A percentile compares a stretch with the other conserved stretches of the same genome.
Evolutionary conservation across 805 yeast species (phyloP).

Genomic region (Danielia oregonensis): DNA sequence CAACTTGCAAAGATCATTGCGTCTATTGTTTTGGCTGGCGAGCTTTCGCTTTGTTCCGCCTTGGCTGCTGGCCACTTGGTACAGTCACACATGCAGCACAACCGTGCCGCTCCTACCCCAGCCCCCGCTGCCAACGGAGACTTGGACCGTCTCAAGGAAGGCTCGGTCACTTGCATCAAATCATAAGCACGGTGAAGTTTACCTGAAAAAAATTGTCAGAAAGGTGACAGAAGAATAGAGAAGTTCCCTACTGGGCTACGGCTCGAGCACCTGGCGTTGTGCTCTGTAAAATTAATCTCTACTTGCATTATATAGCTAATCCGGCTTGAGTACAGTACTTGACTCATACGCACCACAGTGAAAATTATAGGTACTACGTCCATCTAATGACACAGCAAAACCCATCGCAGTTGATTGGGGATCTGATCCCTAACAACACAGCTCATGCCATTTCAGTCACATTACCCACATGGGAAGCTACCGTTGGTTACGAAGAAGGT

Average conservation of each 20-base stretch:
- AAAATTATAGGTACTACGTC: neutral
- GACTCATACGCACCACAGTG: neutral
- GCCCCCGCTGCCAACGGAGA: conserved; percentile 21
- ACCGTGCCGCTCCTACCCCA: conserved; percentile 50
- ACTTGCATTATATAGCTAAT: too few species aligned
- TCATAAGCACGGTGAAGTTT: too few species aligned
- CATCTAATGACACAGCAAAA: conserved; percentile 8
- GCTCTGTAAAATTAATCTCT: too few species aligned
- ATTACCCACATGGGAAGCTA: conserved; percentile 92
- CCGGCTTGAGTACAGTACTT: neutral
- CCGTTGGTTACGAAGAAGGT: conserved; percentile 90
- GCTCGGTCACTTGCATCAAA: conserved; percentile 71
- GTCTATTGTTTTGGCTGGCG: conserved; percentile 93
- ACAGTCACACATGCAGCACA: conserved; percentile 94
- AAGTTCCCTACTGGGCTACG: too few species aligned
- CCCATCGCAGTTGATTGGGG: conserved; percentile 59
- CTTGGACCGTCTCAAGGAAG: conserved; percentile 54
- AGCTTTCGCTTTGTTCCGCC: conserved; percentile 90
- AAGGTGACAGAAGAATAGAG: too few species aligned
- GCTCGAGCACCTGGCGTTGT: too few species aligned
- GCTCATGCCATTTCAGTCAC: conserved; percentile 94
- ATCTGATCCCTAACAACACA: conserved; percentile 83
- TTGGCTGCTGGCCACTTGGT: conserved; percentile 98
- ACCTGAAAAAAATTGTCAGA: too few species aligned
- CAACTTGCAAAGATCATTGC: conserved; percentile 92